Evolutionary conservation across 345 rosid species (phyloP).

Genomic region (Murraya paniculata): DNA sequence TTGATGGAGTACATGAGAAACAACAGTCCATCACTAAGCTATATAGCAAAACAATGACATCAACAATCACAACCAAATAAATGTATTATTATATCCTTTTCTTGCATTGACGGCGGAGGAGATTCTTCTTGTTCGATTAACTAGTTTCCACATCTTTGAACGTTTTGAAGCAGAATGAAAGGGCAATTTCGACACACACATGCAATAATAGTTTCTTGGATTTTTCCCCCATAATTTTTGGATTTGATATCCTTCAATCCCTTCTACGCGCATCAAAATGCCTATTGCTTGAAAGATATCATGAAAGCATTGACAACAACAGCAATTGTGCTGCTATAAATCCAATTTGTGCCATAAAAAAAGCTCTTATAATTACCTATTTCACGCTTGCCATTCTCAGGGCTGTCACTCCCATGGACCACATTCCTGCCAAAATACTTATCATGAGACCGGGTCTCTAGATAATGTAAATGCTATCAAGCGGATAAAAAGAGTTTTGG

Average conservation of each 20-base stretch:
- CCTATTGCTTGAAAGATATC: neutral
- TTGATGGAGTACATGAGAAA: neutral
- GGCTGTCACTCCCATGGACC: conserved; percentile 96
- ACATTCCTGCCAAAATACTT: conserved; percentile 64
- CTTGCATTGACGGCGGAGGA: neutral
- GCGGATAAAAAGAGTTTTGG: neutral
- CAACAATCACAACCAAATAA: neutral
- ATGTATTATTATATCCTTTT: neutral
- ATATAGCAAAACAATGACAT: neutral
- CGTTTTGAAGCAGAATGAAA: neutral
- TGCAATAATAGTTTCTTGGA: neutral
- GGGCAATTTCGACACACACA: neutral
- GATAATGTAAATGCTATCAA: neutral
- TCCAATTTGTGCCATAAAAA: neutral
- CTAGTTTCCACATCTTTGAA: neutral
- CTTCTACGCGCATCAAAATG: neutral
- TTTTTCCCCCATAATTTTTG: neutral
- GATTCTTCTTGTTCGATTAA: neutral
- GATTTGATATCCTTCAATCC: neutral
- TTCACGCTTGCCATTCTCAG: conserved; percentile 92
- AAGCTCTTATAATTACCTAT: conserved; percentile 46
- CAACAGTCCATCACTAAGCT: neutral
- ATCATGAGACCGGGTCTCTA: conserved; percentile 12
- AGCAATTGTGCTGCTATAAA: neutral
- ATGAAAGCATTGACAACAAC: neutral